phyloP scores from a whole-genome alignment of 1,139 yeast genomes.

The Oligophagozyma castellii region DNA sequence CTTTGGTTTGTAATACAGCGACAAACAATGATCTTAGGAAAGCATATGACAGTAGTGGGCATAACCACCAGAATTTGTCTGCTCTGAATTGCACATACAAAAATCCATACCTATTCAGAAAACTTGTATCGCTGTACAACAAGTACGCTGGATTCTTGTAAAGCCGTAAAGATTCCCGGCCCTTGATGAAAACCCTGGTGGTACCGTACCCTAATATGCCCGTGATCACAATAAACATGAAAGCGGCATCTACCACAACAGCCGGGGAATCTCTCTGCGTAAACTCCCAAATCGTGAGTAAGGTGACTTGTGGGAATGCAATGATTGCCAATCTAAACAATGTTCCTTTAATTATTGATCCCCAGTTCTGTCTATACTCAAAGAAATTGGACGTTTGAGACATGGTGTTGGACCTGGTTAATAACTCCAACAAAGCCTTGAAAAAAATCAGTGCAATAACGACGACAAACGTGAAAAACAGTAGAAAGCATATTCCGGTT shows the following conservation, averaged over 20 bases:
- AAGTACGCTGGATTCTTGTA: slow-evolving; percentile 90
- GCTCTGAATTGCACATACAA: slow-evolving; percentile 86
- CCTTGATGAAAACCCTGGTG: slow-evolving; percentile 52
- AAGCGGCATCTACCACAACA: slow-evolving; percentile 61
- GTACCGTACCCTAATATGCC: slow-evolving; percentile 64
- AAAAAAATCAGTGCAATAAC: slow-evolving; percentile 51
- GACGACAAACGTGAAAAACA: slow-evolving; percentile 65
- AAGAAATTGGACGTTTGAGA: slow-evolving; percentile 44
- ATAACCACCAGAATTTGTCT: slow-evolving; percentile 70
- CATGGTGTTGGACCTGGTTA: slow-evolving; percentile 47
- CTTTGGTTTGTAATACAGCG: slow-evolving; percentile 70
- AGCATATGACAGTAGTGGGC: slow-evolving; percentile 48
- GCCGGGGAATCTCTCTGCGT: slow-evolving; percentile 77
- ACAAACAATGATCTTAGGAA: slow-evolving; percentile 70
- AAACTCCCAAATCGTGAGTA: slow-evolving; percentile 82
- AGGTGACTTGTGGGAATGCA: slow-evolving; percentile 75
- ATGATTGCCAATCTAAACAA: slow-evolving; percentile 68
- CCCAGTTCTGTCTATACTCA: slow-evolving; percentile 75
- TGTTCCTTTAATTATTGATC: slow-evolving; percentile 71
- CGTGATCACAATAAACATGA: slow-evolving; percentile 43
- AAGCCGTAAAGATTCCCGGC: slow-evolving; percentile 53
- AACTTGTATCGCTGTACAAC: slow-evolving; percentile 68
- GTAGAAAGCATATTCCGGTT: slow-evolving; percentile 73
- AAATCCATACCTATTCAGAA: slow-evolving; percentile 84
- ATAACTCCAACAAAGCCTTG: slow-evolving; percentile 63